Evolutionary conservation across 495 filamentous ascomycete genomes (phyloP), one percentile per base, ranked within the genome.

Genomic region (Penicillium canescens): DNA sequence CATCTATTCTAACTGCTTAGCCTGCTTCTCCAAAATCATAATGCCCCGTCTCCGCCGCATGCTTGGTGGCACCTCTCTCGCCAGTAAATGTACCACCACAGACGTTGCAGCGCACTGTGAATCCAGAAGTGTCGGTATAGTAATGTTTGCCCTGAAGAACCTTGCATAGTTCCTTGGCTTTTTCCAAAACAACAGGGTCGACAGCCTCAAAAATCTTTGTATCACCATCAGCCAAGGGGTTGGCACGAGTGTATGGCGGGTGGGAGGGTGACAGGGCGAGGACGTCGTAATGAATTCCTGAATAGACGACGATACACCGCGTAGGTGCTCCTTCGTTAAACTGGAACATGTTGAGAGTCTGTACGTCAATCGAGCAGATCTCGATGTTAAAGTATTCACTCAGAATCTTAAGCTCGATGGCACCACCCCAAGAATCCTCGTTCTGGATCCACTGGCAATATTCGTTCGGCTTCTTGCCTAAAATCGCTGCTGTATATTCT

Each of bases 261-360:
- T 84, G 81, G 12, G 79, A 82, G 1, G 87, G 86, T 9, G 80
- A 83, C 59, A 95, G 78, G 0, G 88, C 89, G 45, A 97, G 84
- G n/a, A 88, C 84, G 68, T 98, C 94, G 67, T 98, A 98, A 63
- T 98, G 94, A 47, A 98, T 93, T 0, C 91, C 92, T 0, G 89
- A 92, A 69, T 97, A 98, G 2, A 97, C 85, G 26, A 98, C 74
- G 35, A 98, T 84, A 68, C 90, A 91, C 26, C 92, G 75, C 16
- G 77, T 82, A 1, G 76, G 65, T 23, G 78, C 80, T 1, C 85
- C 85, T 62, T 96, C 90, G 56, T 96, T 96, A 66, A 95, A 95
- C 16, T 80, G 79, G 61, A 96, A 89, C 6, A 87, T 73, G 11
- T 83, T 74, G 14, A 84, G 62, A 23, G 83, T 82, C 52, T 87